Conservation (phyloP, 2,329 filamentous ascomycete genomes). For the Macrophomina phaseolina region DNA sequence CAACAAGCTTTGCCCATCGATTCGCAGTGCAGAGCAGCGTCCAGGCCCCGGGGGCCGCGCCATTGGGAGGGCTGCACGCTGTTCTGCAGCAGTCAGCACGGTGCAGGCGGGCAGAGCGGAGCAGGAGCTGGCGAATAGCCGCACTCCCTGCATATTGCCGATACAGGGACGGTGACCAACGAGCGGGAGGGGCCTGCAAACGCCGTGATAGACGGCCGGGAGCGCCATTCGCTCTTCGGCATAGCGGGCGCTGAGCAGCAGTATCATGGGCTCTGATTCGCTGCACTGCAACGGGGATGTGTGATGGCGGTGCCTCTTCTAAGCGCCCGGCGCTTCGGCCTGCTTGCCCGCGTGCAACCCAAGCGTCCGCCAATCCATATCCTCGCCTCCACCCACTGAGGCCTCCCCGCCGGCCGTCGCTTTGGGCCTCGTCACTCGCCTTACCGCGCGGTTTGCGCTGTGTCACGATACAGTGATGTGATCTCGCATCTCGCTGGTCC, state of each 20-base stretch:
- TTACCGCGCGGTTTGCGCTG: conserved; percentile 17
- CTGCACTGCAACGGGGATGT: conserved; percentile 6
- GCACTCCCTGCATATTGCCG: conserved; percentile 22
- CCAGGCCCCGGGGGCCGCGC: conserved; percentile 18
- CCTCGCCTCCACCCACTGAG: not conserved
- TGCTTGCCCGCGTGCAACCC: conserved; percentile 18
- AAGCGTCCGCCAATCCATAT: conserved; percentile 12
- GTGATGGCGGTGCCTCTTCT: conserved; percentile 24
- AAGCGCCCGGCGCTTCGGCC: conserved; percentile 27
- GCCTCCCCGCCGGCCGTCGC: not conserved
- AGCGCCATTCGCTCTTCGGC: conserved; percentile 6
- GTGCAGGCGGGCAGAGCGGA: conserved; percentile 22
- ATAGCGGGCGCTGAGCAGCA: not conserved
- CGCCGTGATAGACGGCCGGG: conserved; percentile 18
- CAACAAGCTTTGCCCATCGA: conserved; percentile 27
- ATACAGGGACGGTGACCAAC: conserved; percentile 22
- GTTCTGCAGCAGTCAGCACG: conserved; percentile 27
- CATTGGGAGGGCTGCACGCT: conserved; percentile 18
- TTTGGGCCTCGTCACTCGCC: not conserved
- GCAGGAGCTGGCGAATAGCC: conserved; percentile 21
- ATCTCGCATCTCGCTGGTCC: conserved; percentile 1
- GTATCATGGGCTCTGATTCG: conserved; percentile 7
- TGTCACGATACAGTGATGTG: conserved; percentile 24
- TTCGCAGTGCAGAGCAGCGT: conserved; percentile 19
- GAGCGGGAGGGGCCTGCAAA: conserved; percentile 12